A percentile compares a stretch with the other conserved stretches of the same genome.
phyloP scores from a whole-genome alignment of 1,139 yeast species.

The Arxiozyma telluris region DNA sequence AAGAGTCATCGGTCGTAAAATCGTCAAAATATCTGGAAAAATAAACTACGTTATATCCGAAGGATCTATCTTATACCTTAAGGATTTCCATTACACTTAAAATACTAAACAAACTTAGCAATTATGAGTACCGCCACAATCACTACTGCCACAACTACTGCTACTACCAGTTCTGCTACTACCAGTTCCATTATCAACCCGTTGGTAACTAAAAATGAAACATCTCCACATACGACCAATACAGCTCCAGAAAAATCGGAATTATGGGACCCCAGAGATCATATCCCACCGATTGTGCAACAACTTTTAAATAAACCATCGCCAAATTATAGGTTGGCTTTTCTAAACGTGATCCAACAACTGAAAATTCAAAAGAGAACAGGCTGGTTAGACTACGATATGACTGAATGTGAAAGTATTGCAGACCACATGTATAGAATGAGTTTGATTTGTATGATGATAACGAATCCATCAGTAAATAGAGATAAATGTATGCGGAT shows the following conservation, averaged over 20 bases:
- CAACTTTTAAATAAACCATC: conserved; percentile 14
- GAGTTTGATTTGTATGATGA: conserved; percentile 73
- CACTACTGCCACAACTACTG: neutral
- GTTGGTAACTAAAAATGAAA: neutral
- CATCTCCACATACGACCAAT: neutral
- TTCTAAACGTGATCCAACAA: conserved; percentile 66
- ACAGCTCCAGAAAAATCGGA: neutral
- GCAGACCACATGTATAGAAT: conserved; percentile 96
- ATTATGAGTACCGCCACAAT: neutral
- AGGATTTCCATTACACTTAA: neutral
- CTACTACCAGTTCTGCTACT: neutral
- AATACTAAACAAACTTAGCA: neutral
- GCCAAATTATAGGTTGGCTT: conserved; percentile 51
- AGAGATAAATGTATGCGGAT: conserved; percentile 66
- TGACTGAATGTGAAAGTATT: conserved; percentile 51
- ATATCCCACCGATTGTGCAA: conserved; percentile 22
- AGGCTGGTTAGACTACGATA: conserved; percentile 82
- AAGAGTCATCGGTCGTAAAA: neutral
- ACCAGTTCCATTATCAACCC: neutral
- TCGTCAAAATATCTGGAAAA: too few relatives aligned
- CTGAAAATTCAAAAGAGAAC: conserved; percentile 81
- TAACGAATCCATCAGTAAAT: conserved; percentile 43
- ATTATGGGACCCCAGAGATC: conserved; percentile 28
- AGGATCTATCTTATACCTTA: neutral
- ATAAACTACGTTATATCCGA: neutral